Evolutionary conservation across 2,329 filamentous ascomycete species (phyloP).

Genomic region (Paracorniculantispora psalliotae): DNA sequence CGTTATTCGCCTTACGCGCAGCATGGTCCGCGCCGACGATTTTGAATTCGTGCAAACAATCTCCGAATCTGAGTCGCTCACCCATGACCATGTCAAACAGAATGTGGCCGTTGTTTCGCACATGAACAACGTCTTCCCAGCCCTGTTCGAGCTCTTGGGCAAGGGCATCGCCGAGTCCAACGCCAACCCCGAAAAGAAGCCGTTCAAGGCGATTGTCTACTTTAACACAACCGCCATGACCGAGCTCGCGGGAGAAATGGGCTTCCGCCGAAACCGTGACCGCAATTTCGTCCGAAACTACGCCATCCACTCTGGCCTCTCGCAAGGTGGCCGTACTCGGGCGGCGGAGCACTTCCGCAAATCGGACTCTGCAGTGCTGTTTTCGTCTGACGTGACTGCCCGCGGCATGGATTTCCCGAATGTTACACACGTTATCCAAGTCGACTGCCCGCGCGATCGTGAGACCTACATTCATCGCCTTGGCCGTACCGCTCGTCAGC

Average conservation of each 20-base stretch:
- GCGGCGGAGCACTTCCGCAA: conserved; percentile 68
- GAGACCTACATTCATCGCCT: conserved; percentile 75
- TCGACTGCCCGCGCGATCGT: conserved; percentile 58
- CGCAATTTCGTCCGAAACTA: conserved; percentile 32
- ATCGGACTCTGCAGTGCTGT: conserved; percentile 57
- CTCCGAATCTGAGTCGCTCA: conserved; percentile 71
- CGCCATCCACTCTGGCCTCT: conserved; percentile 75
- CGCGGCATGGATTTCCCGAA: conserved; percentile 79
- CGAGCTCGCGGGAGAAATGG: conserved; percentile 54
- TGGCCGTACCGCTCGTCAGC: conserved; percentile 71
- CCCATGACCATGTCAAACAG: conserved; percentile 81
- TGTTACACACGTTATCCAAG: conserved; percentile 74
- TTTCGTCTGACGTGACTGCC: conserved; percentile 76
- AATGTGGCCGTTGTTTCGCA: conserved; percentile 61
- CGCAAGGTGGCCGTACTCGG: conserved; percentile 62
- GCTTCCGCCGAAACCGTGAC: conserved; percentile 32
- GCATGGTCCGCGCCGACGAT: conserved; percentile 69
- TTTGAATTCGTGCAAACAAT: conserved; percentile 94
- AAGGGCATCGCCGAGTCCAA: conserved; percentile 47
- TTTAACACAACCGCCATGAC: conserved; percentile 75
- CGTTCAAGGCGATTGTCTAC: conserved; percentile 97
- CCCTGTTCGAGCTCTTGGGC: conserved; percentile 70
- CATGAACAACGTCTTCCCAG: conserved; percentile 71
- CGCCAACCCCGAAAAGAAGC: conserved; percentile 38
- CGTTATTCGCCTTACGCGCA: conserved; percentile 73